A percentile compares a stretch with the other conserved stretches of the same genome.
These are phyloP conservation scores for Schrenkiella parvula DNA, from an alignment of 345 rosid genomes.

Conservation along the genomic window DNA sequence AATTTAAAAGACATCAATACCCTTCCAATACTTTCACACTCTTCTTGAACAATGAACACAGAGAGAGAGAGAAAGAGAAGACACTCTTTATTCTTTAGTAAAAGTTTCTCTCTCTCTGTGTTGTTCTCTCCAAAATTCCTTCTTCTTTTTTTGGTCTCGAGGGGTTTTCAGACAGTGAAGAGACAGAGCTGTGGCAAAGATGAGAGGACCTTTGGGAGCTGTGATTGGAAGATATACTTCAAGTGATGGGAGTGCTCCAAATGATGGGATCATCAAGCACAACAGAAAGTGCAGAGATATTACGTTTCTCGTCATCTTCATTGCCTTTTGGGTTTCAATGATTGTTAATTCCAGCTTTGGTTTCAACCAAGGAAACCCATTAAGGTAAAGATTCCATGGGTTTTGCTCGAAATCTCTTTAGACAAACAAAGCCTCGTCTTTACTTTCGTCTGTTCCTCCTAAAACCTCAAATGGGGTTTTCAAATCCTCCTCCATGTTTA, in stretches of 20 bases:
- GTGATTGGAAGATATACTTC: constrained; percentile 91
- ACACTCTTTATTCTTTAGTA: background rate
- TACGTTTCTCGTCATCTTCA: constrained; percentile 70
- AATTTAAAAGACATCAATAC: constrained; percentile 21
- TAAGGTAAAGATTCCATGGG: constrained; percentile 41
- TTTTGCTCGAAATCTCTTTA: background rate
- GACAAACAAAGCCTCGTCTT: background rate
- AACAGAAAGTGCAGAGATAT: constrained; percentile 93
- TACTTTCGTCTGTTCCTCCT: background rate
- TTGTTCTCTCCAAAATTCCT: constrained; percentile 20
- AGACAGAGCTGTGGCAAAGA: constrained; percentile 8
- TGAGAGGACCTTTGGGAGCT: constrained; percentile 66
- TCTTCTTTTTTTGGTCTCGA: background rate
- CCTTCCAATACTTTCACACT: constrained; percentile 29
- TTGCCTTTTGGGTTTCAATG: constrained; percentile 96
- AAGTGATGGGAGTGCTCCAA: constrained; percentile 69
- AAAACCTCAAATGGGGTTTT: constrained; percentile 22
- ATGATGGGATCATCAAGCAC: constrained; percentile 86
- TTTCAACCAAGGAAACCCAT: constrained; percentile 86
- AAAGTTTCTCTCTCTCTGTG: background rate
- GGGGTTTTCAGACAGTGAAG: constrained; percentile 24
- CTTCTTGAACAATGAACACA: constrained; percentile 21
- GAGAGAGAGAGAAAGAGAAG: background rate
- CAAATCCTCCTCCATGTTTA: background rate
- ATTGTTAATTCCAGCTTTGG: constrained; percentile 98